Base-by-base conservation (phyloP, 805 yeast genomes). In the Yarrowia divulgata region DNA sequence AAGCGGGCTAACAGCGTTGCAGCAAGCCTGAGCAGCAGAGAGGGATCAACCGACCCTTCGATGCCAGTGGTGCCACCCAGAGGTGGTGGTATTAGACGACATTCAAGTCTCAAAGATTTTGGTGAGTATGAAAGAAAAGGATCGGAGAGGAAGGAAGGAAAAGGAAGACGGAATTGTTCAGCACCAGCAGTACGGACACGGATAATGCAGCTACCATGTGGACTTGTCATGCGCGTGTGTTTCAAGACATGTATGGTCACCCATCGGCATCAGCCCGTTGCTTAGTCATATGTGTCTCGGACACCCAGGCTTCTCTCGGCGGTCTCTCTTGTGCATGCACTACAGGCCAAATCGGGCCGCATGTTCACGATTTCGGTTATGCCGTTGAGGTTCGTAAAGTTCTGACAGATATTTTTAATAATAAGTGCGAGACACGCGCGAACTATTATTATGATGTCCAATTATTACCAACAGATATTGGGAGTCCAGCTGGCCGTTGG, bases 21-120 rank as follows among this genome's bases (percentile, higher is more conserved):
- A 3, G 63, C 29, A 13, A 55, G 62, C 34, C 23, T 42, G 34
- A 29, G 48, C 19, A 40, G 39, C 32, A 19, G 37, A n/a, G 63
- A 55, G 40, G 64, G 35, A 29, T 42, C 50, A 13, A 8, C 18
- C 2, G 64, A 58, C 7, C 64, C 64, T 19, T 8, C 12, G 9
- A 19, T 45, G 32, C 60, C 60, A 37, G 29, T 43, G 34, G 39
- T 60, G 48, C 66, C 66, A n/a, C 52, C 39, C 3, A 16, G 52
- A 57, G 35, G 46, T 10, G 66, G 40, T 9, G 64, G 66, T 13
- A 9, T 60, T 12, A 40, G 50, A 34, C 66, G 66, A 32, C 66
- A 60, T 45, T 60, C 66, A 16, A 60, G 66, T 45, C 52, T 60
- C 9, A 60, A 60, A 18, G 52, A 60, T 40, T 60, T 45, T 34